Base-by-base conservation (phyloP, 495 filamentous ascomycete species). In the Trichoderma asperelloides region DNA sequence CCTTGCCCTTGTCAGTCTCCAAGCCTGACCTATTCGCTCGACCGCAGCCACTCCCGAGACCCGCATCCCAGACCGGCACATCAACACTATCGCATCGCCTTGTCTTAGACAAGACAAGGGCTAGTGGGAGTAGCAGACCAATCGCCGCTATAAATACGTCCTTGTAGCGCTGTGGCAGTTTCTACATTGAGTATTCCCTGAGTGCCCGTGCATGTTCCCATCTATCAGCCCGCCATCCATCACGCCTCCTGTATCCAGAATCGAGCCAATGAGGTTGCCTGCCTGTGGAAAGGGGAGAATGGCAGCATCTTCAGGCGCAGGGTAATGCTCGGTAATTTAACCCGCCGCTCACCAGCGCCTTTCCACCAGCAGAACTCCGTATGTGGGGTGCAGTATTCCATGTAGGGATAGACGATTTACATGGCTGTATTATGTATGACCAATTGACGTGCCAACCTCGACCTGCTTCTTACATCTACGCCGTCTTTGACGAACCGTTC, bases 391-490 rank as follows among this genome's bases (percentile, higher is more conserved):
- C 18, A 16, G 41, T 45, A 45, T 45, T 45, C 41, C 41, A 45
- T 45, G 41, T 18, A 45, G 4, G 41, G 41, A 45, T 45, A 15
- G 41, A 45, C 18, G 41, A 12, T 45, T 45, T 45, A 18, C 18
- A 45, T 45, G 33, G 33, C 18, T 51, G 16, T 23, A 51, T 25
- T 51, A 67, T 73, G 30, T 51, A 67, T 73, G 30, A 60, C 25
- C 9, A 60, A 28, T 27, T 28, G 27, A 30, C 55, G 23, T 13
- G 55, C 23, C 23, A 60, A 28, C 55, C 16, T 13, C 55, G 16
- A 30, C 55, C 13, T 60, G 3, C 55, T 7, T 60, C 23, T 11
- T 60, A 27, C 55, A 28, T 13, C 9, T 18, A 47, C n/a, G 13
- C 43, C 21, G 16, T n/a, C 55, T 60, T 21, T 51, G 8, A 28